Base-by-base conservation (phyloP, 352 stramenopile genomes). In the Pseudoperonospora humuli region DNA sequence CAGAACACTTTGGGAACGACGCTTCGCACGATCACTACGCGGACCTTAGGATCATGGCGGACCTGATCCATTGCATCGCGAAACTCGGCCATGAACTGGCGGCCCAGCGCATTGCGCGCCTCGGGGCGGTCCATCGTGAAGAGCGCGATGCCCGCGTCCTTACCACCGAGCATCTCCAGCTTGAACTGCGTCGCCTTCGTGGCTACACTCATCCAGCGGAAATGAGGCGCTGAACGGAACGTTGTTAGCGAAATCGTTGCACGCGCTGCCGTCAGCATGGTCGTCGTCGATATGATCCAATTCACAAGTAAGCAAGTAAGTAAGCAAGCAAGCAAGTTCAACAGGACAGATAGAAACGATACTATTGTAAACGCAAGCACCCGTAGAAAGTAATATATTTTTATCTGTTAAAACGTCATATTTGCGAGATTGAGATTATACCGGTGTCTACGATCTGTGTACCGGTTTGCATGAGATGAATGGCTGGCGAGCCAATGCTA, bases 1-100 rank as follows among this genome's bases (percentile, higher is more conserved):
- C 85, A 96, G 50, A 96, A 96, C 11, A 95, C 85, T 67, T 77
- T 86, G 10, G 62, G 54, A 6, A 93, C 75, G 0, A 57, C 69
- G 33, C 79, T 93, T 23, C 73, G 74, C 18, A 95, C 47, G 25
- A 95, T 67, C 3, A 94, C 76, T 17, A 92, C 84, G 31, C 84
- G 82, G 10, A 89, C 64, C 28, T 64, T 80, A 9, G 70, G 59
- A 40, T 86, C 70, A 36, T 67, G 84, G 21, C 74, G 75, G 6
- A 91, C 64, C 2, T 61, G 55, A 29, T 91, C 69, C 47, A 92
- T 47, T 7, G 78, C 80, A 18, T 75, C 50, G 33, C 67, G 64
- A 50, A 88, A 85, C 57, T 95, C 79, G 35, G 38, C 24, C 75
- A 93, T 85, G 57, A 95, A 87, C 43, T 90, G 72, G 37, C 65